A percentile compares a stretch with the other conserved stretches of the same genome.
Conservation (phyloP, 1,284 basidiomycete species). For the Volvariella volvacea region DNA sequence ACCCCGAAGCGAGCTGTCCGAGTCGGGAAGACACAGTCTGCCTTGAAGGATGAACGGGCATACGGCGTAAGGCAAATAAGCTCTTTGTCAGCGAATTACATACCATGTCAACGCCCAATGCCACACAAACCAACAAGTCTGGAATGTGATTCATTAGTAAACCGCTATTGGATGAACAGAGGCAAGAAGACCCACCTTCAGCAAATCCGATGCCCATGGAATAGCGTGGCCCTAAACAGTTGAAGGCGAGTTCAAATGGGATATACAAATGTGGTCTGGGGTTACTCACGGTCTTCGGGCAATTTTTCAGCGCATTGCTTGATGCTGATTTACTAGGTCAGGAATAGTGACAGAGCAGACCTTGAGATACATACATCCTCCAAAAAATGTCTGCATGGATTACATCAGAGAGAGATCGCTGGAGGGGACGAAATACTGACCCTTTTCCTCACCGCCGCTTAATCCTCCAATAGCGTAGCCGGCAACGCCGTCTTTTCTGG, state of each 20-base stretch:
- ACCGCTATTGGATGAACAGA: background rate
- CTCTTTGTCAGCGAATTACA: conserved; percentile 10
- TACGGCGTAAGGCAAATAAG: background rate
- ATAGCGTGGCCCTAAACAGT: conserved; percentile 64
- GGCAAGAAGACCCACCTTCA: conserved; percentile 47
- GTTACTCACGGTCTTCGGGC: conserved; percentile 60
- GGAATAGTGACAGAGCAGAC: background rate
- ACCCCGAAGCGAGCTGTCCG: conserved; percentile 83
- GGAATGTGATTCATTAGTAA: background rate
- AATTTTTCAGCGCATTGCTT: conserved; percentile 72
- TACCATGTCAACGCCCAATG: conserved; percentile 86
- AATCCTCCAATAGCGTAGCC: conserved; percentile 83
- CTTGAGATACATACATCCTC: conserved; percentile 64
- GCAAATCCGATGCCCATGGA: conserved; percentile 87
- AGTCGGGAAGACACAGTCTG: conserved; percentile 86
- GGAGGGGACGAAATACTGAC: conserved; percentile 26
- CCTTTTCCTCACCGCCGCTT: conserved; percentile 85
- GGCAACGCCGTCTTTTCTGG: conserved; percentile 60
- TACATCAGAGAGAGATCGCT: background rate
- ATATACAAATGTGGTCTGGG: background rate
- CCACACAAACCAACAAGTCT: conserved; percentile 84
- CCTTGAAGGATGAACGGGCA: conserved; percentile 31
- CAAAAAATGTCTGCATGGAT: conserved; percentile 63
- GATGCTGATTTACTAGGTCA: conserved; percentile 42
- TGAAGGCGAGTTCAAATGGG: conserved; percentile 7